phyloP scores from a whole-genome alignment of 768 basidiomycete species.

The Nidula microcarpa region DNA sequence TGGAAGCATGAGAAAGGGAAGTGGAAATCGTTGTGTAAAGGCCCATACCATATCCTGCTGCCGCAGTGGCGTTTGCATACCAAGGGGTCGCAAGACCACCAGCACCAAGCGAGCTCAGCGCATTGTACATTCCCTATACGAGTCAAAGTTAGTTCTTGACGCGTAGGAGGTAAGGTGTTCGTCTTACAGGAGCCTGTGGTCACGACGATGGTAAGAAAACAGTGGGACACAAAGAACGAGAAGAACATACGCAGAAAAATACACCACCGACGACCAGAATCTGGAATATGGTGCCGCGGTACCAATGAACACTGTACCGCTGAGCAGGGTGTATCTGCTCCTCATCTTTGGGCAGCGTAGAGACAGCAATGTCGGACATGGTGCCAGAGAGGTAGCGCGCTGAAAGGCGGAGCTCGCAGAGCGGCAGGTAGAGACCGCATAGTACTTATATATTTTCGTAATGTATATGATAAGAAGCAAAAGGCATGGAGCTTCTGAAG shows the following conservation, averaged over 20 bases:
- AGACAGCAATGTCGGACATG: background rate
- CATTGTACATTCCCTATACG: constrained; percentile 21
- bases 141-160: no score
- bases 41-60: constrained; percentile 21
- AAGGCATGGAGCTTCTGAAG: no score
- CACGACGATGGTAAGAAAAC: background rate
- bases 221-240: background rate
- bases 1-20: background rate
- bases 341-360: background rate
- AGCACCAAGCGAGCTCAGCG: constrained; percentile 22
- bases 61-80: constrained; percentile 26
- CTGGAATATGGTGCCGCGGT: constrained; percentile 24
- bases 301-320: constrained; percentile 22
- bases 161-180: no score
- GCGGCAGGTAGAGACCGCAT: no score
- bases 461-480: no score
- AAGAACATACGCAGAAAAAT: constrained; percentile 20
- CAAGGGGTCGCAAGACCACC: constrained; percentile 28
- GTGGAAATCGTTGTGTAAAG: background rate
- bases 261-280: constrained; percentile 27
- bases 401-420: no score
- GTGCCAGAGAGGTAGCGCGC: background rate
- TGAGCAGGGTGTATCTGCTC: background rate
- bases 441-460: no score
- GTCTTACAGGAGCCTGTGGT: constrained; percentile 20